Base-by-base conservation (phyloP, 2,329 filamentous ascomycete species). In the Aspergillus sp. region DNA sequence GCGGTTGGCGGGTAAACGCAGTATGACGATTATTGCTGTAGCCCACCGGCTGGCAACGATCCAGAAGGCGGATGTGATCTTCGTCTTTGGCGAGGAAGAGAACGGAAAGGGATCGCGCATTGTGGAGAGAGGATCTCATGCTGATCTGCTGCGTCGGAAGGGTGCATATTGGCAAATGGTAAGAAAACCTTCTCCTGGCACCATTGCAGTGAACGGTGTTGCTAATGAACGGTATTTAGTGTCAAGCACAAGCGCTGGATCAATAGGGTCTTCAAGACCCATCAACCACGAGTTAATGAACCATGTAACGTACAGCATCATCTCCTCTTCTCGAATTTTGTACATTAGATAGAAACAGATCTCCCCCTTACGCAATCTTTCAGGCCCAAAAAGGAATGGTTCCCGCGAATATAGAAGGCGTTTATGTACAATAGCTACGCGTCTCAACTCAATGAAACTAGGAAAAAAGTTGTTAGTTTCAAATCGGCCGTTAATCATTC, bases 41-140 rank as follows among this genome's bases (percentile, higher is more conserved):
- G 91, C 91, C 1, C 91, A 94, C 72, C 82, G 90, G 14, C 79
- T 94, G 53, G 88, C 88, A 0, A 94, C 89, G 12, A 87, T 93
- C 22, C 90, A 90, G 73, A 89, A 92, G 65, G 89, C 90, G 1
- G 87, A 94, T 71, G 78, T 87, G 18, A 93, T 93, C 49, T 91
- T 90, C 67, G 90, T 94, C 0, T 85, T 95, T 52, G 88, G 89
- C 12, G 82, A 87, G 60, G 86, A 88, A 2, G 65, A 62, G 12
- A 49, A 54, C 5, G 68, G 64, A 2, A 24, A 55, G 14, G 71
- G 71, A 3, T 71, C 71, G 1, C 82, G 72, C 24, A 81, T 90
- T 46, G 77, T 85, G 1, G 86, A 90, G 69, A 75, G 78, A 55
- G 87, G 88, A 20, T 81, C 79, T 14, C 85, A 89, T 68, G 76